Evolutionary conservation across 2,329 filamentous ascomycete species (phyloP).

Genomic region (Apiospora malaysiana): DNA sequence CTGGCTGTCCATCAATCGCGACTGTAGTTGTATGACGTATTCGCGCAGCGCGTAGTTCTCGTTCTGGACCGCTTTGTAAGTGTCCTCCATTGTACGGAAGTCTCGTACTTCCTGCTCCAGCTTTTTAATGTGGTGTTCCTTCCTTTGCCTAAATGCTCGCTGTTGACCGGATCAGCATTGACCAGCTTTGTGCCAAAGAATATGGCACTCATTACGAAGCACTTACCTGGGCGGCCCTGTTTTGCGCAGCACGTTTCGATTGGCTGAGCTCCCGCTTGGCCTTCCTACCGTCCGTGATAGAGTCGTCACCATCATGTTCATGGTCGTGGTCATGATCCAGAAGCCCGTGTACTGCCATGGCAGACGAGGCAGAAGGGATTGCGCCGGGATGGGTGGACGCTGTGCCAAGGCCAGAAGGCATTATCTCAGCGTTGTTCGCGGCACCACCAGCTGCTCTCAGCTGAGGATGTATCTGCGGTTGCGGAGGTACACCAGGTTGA

Average conservation of each 20-base stretch:
- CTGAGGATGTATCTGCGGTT: conserved; percentile 36
- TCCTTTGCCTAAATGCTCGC: conserved; percentile 96
- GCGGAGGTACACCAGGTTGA: conserved; percentile 31
- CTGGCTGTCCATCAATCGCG: conserved; percentile 80
- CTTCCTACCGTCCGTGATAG: conserved; percentile 66
- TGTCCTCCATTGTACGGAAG: conserved; percentile 74
- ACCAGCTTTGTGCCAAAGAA: neutral
- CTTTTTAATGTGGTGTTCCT: conserved; percentile 98
- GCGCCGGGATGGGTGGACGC: conserved; percentile 38
- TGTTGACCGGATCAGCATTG: conserved; percentile 25
- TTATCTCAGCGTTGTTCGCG: conserved; percentile 37
- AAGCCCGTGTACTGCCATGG: conserved; percentile 40
- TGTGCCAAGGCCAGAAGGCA: conserved; percentile 39
- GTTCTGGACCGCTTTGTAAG: conserved; percentile 78
- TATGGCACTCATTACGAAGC: neutral
- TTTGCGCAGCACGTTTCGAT: conserved; percentile 95
- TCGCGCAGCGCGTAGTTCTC: conserved; percentile 93
- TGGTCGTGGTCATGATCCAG: conserved; percentile 38
- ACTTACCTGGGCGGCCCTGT: conserved; percentile 89
- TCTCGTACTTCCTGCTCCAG: conserved; percentile 93
- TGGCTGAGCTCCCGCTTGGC: conserved; percentile 91
- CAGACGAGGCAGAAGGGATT: conserved; percentile 33
- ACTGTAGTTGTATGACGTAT: conserved; percentile 91
- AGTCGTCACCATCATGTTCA: conserved; percentile 41
- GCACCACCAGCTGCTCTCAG: conserved; percentile 33